A percentile compares a stretch with the other conserved stretches of the same genome.
Evolutionary conservation across 768 basidiomycete genomes (phyloP).

Genomic region (Jaapia argillacea): DNA sequence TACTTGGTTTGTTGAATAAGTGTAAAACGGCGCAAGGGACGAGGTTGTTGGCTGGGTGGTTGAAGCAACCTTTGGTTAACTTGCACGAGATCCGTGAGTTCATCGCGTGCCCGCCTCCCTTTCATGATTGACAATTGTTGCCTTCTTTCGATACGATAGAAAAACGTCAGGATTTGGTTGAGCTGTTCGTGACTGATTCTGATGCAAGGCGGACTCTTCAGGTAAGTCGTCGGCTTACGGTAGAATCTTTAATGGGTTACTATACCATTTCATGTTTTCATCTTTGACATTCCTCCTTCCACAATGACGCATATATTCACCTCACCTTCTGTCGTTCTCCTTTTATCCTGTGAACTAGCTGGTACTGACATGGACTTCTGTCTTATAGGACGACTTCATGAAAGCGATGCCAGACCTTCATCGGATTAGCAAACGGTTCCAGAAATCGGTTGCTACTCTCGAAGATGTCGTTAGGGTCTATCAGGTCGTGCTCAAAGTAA

Average conservation of each 20-base stretch:
- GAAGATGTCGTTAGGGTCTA: conserved; percentile 96
- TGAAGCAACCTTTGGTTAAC: conserved; percentile 94
- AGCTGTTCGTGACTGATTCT: conserved; percentile 74
- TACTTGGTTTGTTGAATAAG: conserved; percentile 85
- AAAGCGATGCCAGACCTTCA: conserved; percentile 92
- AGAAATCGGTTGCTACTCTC: conserved; percentile 70
- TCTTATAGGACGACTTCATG: conserved; percentile 68
- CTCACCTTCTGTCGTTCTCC: too few relatives aligned
- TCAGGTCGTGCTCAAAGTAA: conserved; percentile 81
- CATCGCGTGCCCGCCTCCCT: conserved; percentile 1
- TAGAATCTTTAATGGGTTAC: too few relatives aligned
- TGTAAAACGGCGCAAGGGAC: conserved; percentile 96
- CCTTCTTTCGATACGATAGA: conserved; percentile 29
- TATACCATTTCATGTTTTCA: not conserved
- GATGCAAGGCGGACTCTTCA: conserved; percentile 63
- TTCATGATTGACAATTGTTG: not conserved
- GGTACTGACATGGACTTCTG: too few relatives aligned
- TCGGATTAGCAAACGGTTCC: conserved; percentile 85
- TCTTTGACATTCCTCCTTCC: not conserved
- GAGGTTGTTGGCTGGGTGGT: conserved; percentile 79
- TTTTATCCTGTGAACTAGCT: too few relatives aligned
- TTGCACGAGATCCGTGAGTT: conserved; percentile 82
- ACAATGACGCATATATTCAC: too few relatives aligned
- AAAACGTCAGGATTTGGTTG: conserved; percentile 80
- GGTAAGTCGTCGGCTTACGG: too few relatives aligned